Conservation (phyloP, 768 basidiomycete genomes). For the Auricularia cornea region DNA sequence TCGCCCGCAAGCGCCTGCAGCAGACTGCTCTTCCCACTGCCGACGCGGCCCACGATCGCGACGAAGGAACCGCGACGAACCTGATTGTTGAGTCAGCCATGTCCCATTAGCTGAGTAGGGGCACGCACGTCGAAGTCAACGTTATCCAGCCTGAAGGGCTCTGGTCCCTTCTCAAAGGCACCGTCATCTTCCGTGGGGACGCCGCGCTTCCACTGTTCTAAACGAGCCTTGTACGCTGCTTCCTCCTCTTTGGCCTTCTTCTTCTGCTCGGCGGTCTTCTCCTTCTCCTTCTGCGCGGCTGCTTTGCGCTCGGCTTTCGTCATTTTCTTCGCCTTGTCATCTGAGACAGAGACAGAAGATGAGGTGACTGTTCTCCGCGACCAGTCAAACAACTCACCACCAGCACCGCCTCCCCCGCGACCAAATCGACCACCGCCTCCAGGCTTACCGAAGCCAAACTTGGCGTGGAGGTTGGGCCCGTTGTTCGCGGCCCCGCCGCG, state of each 20-base stretch:
- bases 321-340: neutral
- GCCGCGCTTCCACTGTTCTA: constrained; percentile 8
- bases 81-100: constrained; percentile 14
- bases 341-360: neutral
- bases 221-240: neutral
- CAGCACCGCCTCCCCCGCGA: constrained; percentile 7
- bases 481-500: constrained; percentile 11
- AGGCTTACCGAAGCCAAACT: neutral
- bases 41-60: constrained; percentile 60
- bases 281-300: constrained; percentile 8
- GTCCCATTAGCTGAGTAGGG: constrained; percentile 8
- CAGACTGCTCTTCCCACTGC: constrained; percentile 38
- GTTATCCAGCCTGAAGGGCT: constrained; percentile 42
- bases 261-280: constrained; percentile 9
- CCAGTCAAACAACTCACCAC: neutral
- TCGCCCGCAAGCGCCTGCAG: constrained; percentile 54
- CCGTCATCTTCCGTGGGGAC: constrained; percentile 13
- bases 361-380: no score
- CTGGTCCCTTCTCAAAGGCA: constrained; percentile 10
- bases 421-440: neutral
- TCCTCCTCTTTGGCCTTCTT: constrained; percentile 14
- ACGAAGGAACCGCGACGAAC: constrained; percentile 52
- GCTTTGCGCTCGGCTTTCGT: constrained; percentile 4
- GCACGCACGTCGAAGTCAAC: constrained; percentile 27
- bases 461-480: neutral